Conservation (phyloP, 352 stramenopile genomes). For the Pythium coloratum region DNA sequence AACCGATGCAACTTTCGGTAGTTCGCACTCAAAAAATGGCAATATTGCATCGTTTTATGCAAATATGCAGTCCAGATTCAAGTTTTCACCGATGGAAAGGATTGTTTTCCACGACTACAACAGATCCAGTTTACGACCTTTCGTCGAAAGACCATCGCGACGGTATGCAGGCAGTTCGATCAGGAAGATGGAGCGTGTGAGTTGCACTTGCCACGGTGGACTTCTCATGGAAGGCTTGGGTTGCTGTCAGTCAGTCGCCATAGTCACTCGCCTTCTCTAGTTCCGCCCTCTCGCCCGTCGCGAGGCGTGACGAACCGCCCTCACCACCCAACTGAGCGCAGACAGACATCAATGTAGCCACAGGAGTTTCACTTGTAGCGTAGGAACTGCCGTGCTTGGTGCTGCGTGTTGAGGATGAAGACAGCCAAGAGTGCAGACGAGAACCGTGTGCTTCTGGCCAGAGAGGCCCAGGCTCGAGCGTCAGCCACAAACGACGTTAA, state of each 20-base stretch:
- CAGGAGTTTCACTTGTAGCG: not conserved
- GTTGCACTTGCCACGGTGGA: not conserved
- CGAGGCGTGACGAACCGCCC: not conserved
- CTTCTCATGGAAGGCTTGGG: not conserved
- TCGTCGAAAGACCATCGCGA: not conserved
- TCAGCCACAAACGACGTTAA: not conserved
- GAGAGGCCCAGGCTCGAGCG: not conserved
- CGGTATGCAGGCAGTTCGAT: not conserved
- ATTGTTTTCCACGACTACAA: not conserved
- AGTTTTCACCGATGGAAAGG: not conserved
- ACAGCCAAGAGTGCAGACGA: not conserved
- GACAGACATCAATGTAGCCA: not conserved
- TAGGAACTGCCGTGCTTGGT: not conserved
- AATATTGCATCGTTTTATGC: not conserved
- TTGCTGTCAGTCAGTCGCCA: not conserved
- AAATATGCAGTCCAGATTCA: not conserved
- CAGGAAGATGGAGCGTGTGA: not conserved
- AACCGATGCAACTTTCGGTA: not conserved
- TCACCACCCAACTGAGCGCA: not conserved
- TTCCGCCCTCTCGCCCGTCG: not conserved
- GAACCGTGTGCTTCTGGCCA: not conserved
- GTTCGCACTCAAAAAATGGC: not conserved
- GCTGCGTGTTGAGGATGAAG: not conserved
- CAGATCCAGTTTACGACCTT: conserved; percentile 3
- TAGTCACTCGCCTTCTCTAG: not conserved